A percentile compares a stretch with the other conserved stretches of the same genome.
Conservation (phyloP, 345 rosid species). For the Bruguiera sexangula region DNA sequence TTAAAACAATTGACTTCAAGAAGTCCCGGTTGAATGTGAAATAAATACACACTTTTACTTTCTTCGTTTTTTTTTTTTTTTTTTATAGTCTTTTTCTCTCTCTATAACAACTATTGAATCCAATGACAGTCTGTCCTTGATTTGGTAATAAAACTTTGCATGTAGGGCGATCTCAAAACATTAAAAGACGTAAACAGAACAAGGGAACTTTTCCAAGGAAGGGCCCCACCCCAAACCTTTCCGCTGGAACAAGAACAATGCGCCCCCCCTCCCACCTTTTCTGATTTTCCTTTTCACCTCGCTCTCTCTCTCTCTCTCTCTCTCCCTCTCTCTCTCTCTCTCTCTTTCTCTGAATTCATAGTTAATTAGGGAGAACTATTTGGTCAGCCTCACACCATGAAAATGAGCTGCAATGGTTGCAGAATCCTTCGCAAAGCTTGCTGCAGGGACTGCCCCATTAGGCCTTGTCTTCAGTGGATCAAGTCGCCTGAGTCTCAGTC, state of each 20-base stretch:
- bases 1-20: too few relatives aligned
- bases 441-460: conserved; percentile 9
- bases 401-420: conserved; percentile 54
- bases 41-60: background rate
- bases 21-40: too few relatives aligned
- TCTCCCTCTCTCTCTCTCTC: background rate
- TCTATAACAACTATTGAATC: too few relatives aligned
- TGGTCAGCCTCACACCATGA: conserved; percentile 5
- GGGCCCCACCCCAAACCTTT: conserved; percentile 9
- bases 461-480: conserved; percentile 20
- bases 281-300: background rate
- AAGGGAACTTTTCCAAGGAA: conserved; percentile 8
- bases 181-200: conserved; percentile 7
- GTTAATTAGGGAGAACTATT: too few relatives aligned
- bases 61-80: background rate
- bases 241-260: conserved; percentile 7
- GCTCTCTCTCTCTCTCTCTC: background rate
- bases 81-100: background rate
- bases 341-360: background rate
- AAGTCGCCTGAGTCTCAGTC: conserved; percentile 17
- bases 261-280: background rate
- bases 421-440: conserved; percentile 19
- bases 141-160: conserved; percentile 39
- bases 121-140: too few relatives aligned
- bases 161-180: conserved; percentile 21